Base-by-base conservation (phyloP, 2,329 filamentous ascomycete genomes). In the Macrophomina pseudophaseolina region DNA sequence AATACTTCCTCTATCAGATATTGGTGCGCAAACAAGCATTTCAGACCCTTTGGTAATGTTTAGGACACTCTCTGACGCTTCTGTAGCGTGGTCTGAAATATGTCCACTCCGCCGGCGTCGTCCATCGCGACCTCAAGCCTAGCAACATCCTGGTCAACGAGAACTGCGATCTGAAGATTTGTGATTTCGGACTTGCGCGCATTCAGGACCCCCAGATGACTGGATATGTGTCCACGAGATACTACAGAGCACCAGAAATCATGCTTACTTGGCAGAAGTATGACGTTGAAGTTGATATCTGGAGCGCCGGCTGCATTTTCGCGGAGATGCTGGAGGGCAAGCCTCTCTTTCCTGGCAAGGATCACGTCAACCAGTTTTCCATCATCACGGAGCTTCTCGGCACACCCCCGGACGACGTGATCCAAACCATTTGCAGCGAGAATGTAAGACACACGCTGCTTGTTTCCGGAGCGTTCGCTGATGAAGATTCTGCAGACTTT, bases 211-310 rank as follows among this genome's bases (percentile, higher is more conserved):
- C 95, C 42, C 95, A 99, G 82, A 99, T 99, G 95, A 99, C 95
- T 49, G 95, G 95, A 73, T 99, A 99, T 78, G 95, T 99, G 68
- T 98, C 95, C 56, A 99, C 95, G 69, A 87, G 95, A 85, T 99
- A 99, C 86, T 99, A 99, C 86, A 90, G 95, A 75, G 95, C 95
- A 8, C 95, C 95, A 18, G 95, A 99, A 81, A 99, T 99, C 78
- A 99, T 99, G 95, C 93, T 99, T 78, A 98, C 95, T 71, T 99
- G 95, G 95, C 95, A 99, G 85, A 99, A 99, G 84, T 99, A 99
- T 82, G 95, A 99, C 73, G 90, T 98, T 56, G 95, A 98, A 83
- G 95, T 99, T 67, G 95, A 99, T 79, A 97, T 99, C 78, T 99
- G 95, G 95, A 98, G 95, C 78, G 94, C 94, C 18, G 95, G 95